Evolutionary conservation across 208 protist genomes (phyloP).

Genomic region (Leishmania arabica): DNA sequence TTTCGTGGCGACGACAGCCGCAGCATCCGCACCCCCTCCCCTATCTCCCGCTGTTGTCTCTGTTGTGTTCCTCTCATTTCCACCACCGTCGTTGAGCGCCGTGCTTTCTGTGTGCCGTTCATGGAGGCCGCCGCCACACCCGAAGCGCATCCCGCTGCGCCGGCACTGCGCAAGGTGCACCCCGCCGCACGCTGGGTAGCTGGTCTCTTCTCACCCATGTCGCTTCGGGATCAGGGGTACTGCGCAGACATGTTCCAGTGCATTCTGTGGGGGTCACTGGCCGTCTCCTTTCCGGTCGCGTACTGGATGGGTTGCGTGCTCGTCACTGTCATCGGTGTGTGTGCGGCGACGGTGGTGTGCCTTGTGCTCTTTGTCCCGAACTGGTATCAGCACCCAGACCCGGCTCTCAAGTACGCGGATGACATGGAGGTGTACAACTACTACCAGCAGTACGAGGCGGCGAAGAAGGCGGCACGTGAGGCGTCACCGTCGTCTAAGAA

Average conservation of each 20-base stretch:
- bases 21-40: background rate
- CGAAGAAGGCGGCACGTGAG: conserved; percentile 24
- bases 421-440: conserved; percentile 60
- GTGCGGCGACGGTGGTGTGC: conserved; percentile 36
- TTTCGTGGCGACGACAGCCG: background rate
- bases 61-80: background rate
- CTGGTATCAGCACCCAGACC: conserved; percentile 72
- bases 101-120: background rate
- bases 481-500: background rate
- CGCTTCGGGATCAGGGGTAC: conserved; percentile 60
- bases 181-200: conserved; percentile 60
- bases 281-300: conserved; percentile 60
- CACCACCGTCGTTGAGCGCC: background rate
- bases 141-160: background rate
- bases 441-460: conserved; percentile 50
- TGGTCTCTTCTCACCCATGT: conserved; percentile 81
- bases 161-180: conserved; percentile 35
- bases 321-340: conserved; percentile 44
- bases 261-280: conserved; percentile 55
- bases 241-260: conserved; percentile 27
- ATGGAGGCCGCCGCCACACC: conserved; percentile 15
- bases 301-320: conserved; percentile 61
- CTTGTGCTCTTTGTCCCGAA: conserved; percentile 71
- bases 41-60: background rate
- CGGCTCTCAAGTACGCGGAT: conserved; percentile 55